These are phyloP conservation scores for Magnolia kwangsiensis DNA, from an alignment of 164 flowering plant species.

Conservation along the genomic window DNA sequence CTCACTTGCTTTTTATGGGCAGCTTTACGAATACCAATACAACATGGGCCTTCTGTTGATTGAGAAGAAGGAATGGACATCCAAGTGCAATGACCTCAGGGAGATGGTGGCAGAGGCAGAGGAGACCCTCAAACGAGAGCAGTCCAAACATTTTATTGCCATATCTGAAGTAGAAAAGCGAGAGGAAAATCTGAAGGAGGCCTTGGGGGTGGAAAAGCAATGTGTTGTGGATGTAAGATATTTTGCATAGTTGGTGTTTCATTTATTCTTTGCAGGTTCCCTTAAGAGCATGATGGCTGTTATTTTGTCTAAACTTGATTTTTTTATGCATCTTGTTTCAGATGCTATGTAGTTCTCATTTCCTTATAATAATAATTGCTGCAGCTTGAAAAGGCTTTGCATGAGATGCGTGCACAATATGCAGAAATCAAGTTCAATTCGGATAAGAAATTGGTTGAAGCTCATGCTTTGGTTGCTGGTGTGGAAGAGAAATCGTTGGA, in stretches of 20 bases:
- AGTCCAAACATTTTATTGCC: slow-evolving; percentile 58
- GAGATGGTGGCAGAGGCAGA: slow-evolving; percentile 57
- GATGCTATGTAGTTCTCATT: neutral
- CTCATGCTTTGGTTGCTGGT: slow-evolving; percentile 46
- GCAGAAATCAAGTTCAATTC: slow-evolving; percentile 47
- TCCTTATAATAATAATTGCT: slow-evolving; percentile 11
- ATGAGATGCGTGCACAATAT: slow-evolving; percentile 51
- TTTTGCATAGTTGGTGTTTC: neutral
- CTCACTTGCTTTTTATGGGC: slow-evolving; percentile 17
- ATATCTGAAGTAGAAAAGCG: slow-evolving; percentile 67
- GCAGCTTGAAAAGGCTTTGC: slow-evolving; percentile 89
- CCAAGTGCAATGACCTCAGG: slow-evolving; percentile 49
- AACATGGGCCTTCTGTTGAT: slow-evolving; percentile 91
- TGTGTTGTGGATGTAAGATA: slow-evolving; percentile 68
- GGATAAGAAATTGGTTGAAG: slow-evolving; percentile 57
- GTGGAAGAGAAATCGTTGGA: slow-evolving; percentile 62
- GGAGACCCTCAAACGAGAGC: slow-evolving; percentile 72
- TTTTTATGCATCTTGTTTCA: neutral
- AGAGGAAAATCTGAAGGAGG: slow-evolving; percentile 67
- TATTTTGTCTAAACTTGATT: neutral
- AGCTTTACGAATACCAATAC: slow-evolving; percentile 86
- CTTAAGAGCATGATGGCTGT: neutral
- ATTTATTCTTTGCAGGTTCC: neutral
- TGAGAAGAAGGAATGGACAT: slow-evolving; percentile 77
- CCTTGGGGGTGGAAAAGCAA: slow-evolving; percentile 63